phyloP scores from a whole-genome alignment of 805 yeast species.

The Lipomyces spencermartinsiae region DNA sequence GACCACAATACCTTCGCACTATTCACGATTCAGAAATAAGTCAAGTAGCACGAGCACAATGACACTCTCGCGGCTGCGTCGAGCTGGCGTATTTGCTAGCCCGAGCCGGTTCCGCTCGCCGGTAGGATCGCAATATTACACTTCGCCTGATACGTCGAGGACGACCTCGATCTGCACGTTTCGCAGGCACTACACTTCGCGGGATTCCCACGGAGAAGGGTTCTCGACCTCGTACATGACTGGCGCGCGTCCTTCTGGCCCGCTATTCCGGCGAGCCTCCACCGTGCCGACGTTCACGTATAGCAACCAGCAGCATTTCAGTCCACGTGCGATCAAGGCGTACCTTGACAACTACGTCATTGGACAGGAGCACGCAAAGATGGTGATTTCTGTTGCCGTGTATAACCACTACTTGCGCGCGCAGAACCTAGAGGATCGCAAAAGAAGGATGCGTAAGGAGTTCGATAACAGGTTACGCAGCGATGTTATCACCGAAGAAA shows the following conservation, averaged over 20 bases:
- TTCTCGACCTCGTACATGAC: slow-evolving; percentile 23
- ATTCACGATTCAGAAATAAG: background rate
- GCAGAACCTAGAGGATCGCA: slow-evolving; percentile 29
- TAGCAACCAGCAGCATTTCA: slow-evolving; percentile 1
- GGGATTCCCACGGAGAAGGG: slow-evolving; percentile 25
- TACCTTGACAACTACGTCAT: slow-evolving; percentile 59
- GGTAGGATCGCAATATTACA: background rate
- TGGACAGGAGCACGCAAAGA: slow-evolving; percentile 63
- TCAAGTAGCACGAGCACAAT: background rate
- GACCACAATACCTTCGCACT: background rate
- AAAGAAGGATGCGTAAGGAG: slow-evolving; percentile 16
- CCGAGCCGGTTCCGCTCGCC: background rate
- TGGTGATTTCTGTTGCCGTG: slow-evolving; percentile 65
- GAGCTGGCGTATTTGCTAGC: background rate
- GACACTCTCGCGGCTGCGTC: slow-evolving; percentile 2
- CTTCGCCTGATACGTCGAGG: background rate
- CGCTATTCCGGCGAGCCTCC: slow-evolving; percentile 24
- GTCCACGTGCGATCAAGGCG: slow-evolving; percentile 48
- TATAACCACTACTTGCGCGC: slow-evolving; percentile 61
- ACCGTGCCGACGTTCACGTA: slow-evolving; percentile 5
- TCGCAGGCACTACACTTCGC: slow-evolving; percentile 14
- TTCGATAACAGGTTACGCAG: slow-evolving; percentile 24
- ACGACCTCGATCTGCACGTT: background rate
- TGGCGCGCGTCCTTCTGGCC: slow-evolving; percentile 26
- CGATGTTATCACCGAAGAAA: slow-evolving; percentile 18